These are phyloP conservation scores for Flaveria brownii DNA, from an alignment of 129 eudicot genomes.

Conservation along the genomic window DNA sequence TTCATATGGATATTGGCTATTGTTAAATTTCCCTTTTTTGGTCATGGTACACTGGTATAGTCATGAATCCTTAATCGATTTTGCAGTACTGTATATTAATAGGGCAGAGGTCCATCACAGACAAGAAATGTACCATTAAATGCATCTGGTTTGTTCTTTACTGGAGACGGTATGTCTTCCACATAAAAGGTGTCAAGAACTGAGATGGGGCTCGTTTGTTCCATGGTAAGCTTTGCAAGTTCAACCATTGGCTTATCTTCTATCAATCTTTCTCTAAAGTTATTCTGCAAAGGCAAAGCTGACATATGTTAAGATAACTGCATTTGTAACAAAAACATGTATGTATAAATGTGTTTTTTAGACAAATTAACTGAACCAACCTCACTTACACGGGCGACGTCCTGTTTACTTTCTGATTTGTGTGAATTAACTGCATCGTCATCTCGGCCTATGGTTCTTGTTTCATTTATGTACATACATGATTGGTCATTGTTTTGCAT, in stretches of 20 bases:
- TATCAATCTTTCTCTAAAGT: conserved; percentile 34
- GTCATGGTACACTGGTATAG: no score
- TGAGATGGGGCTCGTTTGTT: conserved; percentile 93
- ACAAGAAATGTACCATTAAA: conserved; percentile 51
- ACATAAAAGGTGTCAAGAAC: conserved; percentile 76
- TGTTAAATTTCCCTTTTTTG: neutral
- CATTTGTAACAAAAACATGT: conserved; percentile 8
- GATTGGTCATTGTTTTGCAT: conserved; percentile 43
- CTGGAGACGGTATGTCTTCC: conserved; percentile 84
- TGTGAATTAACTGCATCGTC: conserved; percentile 45
- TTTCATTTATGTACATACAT: conserved; percentile 30
- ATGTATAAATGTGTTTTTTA: neutral
- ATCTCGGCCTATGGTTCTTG: conserved; percentile 1
- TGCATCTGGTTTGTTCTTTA: conserved; percentile 56
- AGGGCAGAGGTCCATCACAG: neutral
- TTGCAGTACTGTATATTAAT: neutral
- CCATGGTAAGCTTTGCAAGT: conserved; percentile 43
- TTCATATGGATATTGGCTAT: no score
- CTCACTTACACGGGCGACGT: conserved; percentile 36
- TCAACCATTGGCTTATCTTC: conserved; percentile 49
- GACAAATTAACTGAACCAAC: conserved; percentile 3
- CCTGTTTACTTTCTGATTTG: conserved; percentile 46
- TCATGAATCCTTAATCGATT: neutral
- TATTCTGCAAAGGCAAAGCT: conserved; percentile 39
- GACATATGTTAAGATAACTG: conserved; percentile 16